phyloP scores from a whole-genome alignment of 352 stramenopile genomes.

The Phytophthora fragariae region DNA sequence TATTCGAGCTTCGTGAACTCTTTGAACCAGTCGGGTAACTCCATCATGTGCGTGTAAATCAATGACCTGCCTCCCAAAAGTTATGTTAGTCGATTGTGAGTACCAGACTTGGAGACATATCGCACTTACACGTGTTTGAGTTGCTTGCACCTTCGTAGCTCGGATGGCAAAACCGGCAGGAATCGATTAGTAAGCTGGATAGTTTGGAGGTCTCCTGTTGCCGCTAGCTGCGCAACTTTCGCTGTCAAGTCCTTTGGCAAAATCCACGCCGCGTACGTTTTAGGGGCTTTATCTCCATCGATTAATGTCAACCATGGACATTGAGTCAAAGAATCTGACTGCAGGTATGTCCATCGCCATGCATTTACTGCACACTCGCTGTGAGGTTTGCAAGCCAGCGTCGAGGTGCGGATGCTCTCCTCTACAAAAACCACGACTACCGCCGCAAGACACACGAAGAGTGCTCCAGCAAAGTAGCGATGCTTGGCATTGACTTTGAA shows the following conservation, averaged over 20 bases:
- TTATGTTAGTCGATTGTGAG: neutral
- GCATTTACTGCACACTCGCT: slow-evolving; percentile 35
- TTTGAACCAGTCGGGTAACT: slow-evolving; percentile 35
- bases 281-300: neutral
- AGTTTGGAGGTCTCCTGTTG: slow-evolving; percentile 31
- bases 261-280: slow-evolving; percentile 40
- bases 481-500: slow-evolving; percentile 14
- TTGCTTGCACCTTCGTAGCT: slow-evolving; percentile 28
- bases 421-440: slow-evolving; percentile 21
- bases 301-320: slow-evolving; percentile 45
- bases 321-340: slow-evolving; percentile 17
- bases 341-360: slow-evolving; percentile 26
- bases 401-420: neutral
- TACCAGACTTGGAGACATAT: neutral
- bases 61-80: slow-evolving; percentile 16
- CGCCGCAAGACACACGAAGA: slow-evolving; percentile 21
- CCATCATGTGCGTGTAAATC: slow-evolving; percentile 37
- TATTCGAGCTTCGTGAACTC: slow-evolving; percentile 39
- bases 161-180: slow-evolving; percentile 31
- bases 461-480: slow-evolving; percentile 11
- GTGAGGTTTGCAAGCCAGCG: slow-evolving; percentile 7
- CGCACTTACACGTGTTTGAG: slow-evolving; percentile 41
- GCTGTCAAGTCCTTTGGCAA: slow-evolving; percentile 31
- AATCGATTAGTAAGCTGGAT: slow-evolving; percentile 40
- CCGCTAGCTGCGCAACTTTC: slow-evolving; percentile 28